Percentiles rank a stretch among this genome's conserved stretches.
phyloP scores from a whole-genome alignment of 208 protist genomes.

The Leishmania arabica region DNA sequence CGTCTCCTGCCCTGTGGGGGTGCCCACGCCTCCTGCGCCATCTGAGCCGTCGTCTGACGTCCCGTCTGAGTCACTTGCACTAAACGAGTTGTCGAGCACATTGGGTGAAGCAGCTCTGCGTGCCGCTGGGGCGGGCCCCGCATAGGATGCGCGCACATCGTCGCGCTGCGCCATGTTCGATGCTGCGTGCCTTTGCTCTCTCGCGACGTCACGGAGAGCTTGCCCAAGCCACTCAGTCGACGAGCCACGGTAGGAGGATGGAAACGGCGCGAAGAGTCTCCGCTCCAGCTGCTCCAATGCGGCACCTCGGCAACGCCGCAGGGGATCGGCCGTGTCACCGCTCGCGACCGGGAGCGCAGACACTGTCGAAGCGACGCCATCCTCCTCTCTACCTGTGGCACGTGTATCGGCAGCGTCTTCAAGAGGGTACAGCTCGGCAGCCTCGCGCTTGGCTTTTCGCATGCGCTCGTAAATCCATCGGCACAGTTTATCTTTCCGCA shows the following conservation, averaged over 20 bases:
- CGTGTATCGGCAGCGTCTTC: background rate
- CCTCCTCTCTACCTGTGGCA: background rate
- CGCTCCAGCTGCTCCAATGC: constrained; percentile 15
- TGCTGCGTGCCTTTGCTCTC: constrained; percentile 1
- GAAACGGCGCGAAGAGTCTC: constrained; percentile 25
- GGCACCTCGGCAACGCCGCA: background rate
- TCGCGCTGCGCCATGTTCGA: background rate
- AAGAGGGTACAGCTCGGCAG: background rate
- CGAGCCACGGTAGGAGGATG: constrained; percentile 25
- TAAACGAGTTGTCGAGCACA: background rate
- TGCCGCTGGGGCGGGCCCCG: background rate
- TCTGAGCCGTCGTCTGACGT: background rate
- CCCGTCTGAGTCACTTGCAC: background rate
- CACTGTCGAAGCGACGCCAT: background rate
- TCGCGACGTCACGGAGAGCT: constrained; percentile 39
- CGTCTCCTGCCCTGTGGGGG: background rate
- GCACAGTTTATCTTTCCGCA: background rate
- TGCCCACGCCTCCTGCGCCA: background rate
- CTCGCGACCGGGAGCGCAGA: background rate
- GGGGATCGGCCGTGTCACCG: background rate
- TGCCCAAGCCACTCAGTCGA: constrained; percentile 41
- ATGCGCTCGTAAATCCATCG: constrained; percentile 4
- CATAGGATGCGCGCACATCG: background rate
- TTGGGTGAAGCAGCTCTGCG: background rate
- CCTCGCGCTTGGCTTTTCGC: background rate